Conservation (phyloP, 2,329 filamentous ascomycete genomes). For the Arachnomyces sp. region DNA sequence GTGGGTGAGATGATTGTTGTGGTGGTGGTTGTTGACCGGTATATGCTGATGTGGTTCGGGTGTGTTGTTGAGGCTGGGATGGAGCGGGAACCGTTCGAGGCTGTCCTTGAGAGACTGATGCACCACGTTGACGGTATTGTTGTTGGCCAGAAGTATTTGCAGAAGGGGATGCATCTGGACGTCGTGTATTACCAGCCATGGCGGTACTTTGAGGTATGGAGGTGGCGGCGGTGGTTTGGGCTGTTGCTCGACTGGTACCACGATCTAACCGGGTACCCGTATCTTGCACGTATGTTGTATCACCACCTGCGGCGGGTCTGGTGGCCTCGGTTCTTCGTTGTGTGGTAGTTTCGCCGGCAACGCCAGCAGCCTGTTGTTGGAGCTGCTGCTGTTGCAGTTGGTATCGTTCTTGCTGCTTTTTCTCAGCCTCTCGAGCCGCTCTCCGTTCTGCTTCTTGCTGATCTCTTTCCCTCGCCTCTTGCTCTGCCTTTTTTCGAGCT, state of each 20-base stretch:
- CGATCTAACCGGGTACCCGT: neutral
- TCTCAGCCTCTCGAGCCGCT: constrained; percentile 33
- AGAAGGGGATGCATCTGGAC: neutral
- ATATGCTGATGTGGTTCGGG: too few species aligned
- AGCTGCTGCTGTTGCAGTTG: constrained; percentile 19
- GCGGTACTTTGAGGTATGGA: constrained; percentile 3
- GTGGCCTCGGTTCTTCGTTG: constrained; percentile 17
- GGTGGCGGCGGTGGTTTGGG: constrained; percentile 2
- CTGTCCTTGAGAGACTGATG: constrained; percentile 10
- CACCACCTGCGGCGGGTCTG: constrained; percentile 3
- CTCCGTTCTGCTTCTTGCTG: constrained; percentile 43
- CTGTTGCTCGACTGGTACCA: neutral
- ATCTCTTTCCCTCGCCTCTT: constrained; percentile 51
- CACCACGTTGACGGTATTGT: constrained; percentile 6
- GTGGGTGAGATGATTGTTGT: too few species aligned
- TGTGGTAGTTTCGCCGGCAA: constrained; percentile 26
- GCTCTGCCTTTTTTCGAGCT: constrained; percentile 58
- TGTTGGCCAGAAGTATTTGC: constrained; percentile 8
- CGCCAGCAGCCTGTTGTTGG: constrained; percentile 38
- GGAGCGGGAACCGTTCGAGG: constrained; percentile 8
- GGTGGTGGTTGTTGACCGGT: too few species aligned
- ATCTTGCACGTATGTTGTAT: constrained; percentile 1
- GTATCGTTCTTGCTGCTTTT: constrained; percentile 52
- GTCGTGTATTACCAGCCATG: constrained; percentile 1
- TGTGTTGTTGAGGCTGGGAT: constrained; percentile 7